phyloP scores from a whole-genome alignment of 1,284 basidiomycete species.

The Ustilago tritici region DNA sequence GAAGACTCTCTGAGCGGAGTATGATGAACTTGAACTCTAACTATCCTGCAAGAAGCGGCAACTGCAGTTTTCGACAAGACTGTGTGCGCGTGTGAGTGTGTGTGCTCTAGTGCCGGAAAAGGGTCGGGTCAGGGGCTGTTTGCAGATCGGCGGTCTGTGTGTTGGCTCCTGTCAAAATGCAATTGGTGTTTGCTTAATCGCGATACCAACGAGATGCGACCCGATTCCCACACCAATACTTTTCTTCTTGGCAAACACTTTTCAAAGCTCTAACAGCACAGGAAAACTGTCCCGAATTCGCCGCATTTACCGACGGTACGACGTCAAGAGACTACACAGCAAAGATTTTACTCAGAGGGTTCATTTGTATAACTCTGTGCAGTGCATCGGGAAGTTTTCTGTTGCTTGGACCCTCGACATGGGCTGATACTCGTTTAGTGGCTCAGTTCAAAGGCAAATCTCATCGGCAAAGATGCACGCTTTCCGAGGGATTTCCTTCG shows the following conservation, averaged over 20 bases:
- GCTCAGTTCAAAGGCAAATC: background rate
- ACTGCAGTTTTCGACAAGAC: constrained; percentile 5
- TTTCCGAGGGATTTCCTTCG: background rate
- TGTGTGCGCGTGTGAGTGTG: background rate
- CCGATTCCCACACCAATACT: background rate
- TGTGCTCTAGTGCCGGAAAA: constrained; percentile 2
- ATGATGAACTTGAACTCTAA: constrained; percentile 15
- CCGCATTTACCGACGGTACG: constrained; percentile 24
- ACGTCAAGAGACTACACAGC: background rate
- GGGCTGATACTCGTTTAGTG: constrained; percentile 6
- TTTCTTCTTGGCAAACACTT: background rate
- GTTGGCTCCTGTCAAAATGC: constrained; percentile 29
- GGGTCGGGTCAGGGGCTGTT: constrained; percentile 17
- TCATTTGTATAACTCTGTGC: background rate
- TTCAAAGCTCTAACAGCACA: background rate
- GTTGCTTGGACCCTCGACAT: constrained; percentile 5
- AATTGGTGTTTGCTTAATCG: constrained; percentile 21
- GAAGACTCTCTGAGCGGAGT: constrained; percentile 15
- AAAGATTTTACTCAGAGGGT: background rate
- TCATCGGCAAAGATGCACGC: background rate
- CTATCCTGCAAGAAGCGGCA: constrained; percentile 14
- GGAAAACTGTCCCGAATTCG: background rate
- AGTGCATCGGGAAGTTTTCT: constrained; percentile 24
- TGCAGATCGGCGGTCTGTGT: constrained; percentile 8
- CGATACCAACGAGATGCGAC: background rate